Evolutionary conservation across 768 basidiomycete genomes (phyloP).

Genomic region (Cystofilobasidium ferigula): DNA sequence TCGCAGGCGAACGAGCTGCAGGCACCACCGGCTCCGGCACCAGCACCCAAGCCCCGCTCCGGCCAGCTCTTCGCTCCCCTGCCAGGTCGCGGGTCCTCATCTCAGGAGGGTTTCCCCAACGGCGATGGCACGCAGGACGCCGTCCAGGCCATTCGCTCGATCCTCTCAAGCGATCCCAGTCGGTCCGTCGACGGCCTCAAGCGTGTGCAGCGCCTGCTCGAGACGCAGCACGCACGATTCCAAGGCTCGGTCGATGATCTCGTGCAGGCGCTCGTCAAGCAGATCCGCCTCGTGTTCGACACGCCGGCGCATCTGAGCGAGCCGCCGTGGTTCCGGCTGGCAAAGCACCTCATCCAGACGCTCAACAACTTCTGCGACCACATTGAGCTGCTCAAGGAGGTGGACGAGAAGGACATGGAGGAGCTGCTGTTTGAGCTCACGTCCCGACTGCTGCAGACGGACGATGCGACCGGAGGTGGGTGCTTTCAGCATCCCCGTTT

Average conservation of each 20-base stretch:
- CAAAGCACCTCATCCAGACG: conserved; percentile 95
- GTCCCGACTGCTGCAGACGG: conserved; percentile 79
- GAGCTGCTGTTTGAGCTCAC: conserved; percentile 86
- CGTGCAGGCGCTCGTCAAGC: conserved; percentile 67
- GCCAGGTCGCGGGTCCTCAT: not conserved
- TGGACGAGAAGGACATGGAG: conserved; percentile 73
- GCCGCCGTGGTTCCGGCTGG: conserved; percentile 51
- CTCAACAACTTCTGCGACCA: conserved; percentile 92
- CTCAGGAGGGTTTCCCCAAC: not conserved
- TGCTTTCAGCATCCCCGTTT: conserved; percentile 43
- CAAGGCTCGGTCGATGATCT: conserved; percentile 63
- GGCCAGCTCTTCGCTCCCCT: conserved; percentile 3
- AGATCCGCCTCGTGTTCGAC: conserved; percentile 18
- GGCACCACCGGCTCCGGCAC: not conserved
- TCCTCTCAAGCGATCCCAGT: conserved; percentile 71
- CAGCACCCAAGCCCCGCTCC: not conserved
- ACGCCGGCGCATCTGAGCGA: not conserved
- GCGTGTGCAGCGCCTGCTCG: conserved; percentile 75
- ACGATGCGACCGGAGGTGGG: conserved; percentile 45
- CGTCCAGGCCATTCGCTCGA: conserved; percentile 55
- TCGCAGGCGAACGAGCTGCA: not conserved
- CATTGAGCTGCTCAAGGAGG: conserved; percentile 67
- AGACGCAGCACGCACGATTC: conserved; percentile 64
- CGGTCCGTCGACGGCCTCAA: conserved; percentile 89
- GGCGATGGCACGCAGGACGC: not conserved